Evolutionary conservation across 768 basidiomycete species (phyloP), one percentile per base, ranked within the genome.

Genomic region (Mycena albidolilacea): DNA sequence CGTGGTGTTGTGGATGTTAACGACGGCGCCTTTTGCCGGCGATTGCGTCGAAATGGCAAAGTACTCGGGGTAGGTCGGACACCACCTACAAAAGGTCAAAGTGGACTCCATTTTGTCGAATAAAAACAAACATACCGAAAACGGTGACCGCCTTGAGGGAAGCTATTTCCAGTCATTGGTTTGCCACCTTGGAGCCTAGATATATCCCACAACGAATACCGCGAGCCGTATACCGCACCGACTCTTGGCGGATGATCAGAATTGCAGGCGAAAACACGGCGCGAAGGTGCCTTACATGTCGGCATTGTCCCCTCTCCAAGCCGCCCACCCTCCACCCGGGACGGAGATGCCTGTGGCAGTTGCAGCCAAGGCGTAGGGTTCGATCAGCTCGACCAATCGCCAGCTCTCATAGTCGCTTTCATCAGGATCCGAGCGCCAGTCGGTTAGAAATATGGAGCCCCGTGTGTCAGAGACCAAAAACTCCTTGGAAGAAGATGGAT

Each of bases 121-220:
- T 43, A 43, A 43, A 43, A 39, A 23, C 74, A 57, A 19, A 76
- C 83, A 69, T 79, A 94, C 91, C 94, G 87, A 82, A 96, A 95
- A 54, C 85, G 83, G 72, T 90, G 85, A 0, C 90, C 89, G 7
- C 93, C 93, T 71, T 93, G 91, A 39, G 89, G 84, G 72, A 93
- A 93, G 77, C 87, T 91, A 66, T 83, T 82, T 2, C 92, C 92
- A 5, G 87, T 86, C n/a, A 84, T 82, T 1, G 95, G 95, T 74
- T 93, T 91, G 8, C 95, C 95, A 41, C 95, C 95, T 55, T 89
- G 87, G 44, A 95, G 82, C 76, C 88, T 89, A 14, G 89, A 87
- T 64, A 93, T 85, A 78, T 96, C 92, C 95, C 95, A 96, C 21
- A 96, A 79, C 17, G 90, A 87, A 79, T 93, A 95, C 64, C 85